Base-by-base conservation (phyloP, 2,329 filamentous ascomycete genomes). In the Botryotinia calthae region DNA sequence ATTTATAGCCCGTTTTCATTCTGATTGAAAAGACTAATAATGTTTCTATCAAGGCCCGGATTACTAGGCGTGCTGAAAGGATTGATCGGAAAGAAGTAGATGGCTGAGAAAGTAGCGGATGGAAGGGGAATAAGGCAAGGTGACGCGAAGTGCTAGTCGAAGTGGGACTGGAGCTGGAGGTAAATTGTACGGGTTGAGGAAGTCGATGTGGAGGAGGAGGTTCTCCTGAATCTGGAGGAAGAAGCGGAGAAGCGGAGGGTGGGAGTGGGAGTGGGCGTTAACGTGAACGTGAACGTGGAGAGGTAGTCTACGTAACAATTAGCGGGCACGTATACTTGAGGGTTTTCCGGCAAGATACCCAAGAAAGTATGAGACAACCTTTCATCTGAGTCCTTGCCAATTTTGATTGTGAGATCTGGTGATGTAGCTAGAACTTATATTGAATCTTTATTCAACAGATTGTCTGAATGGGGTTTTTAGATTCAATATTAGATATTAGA, bases 351-450 rank as follows among this genome's bases (percentile, higher is more conserved):
- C 25, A 54, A 28, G n/a, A 1, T 2, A 8, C 2, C 51, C n/a
- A 28, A 18, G 25, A 54, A 3, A 8, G 2, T 16, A 2, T 16
- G 16, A 2, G 1, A 28, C 9, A 5, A 7, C n/a, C 6, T n/a
- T 28, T 16, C 3, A 54, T 54, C 51, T 8, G 51, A 16, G 16
- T 28, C 25, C 10, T 28, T 8, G 8, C 5, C 12, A 28, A 16
- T 54, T 7, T 2, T 14, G 0, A 28, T 18, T 28, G 6, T 18
- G 14, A 28, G 4, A 54, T 28, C 51, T 16, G 51, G 12, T 28
- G 14, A n/a, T n/a, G n/a, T n/a, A n/a, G n/a, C n/a, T n/a, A n/a
- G n/a, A n/a, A n/a, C n/a, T n/a, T n/a, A n/a, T n/a, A n/a, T n/a
- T n/a, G 22, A 54, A 28, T 10, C 1, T 7, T 14, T 1, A 18